These are phyloP conservation scores for Cercospora zeina DNA, from an alignment of 2,329 filamentous ascomycete genomes.

Conservation along the genomic window DNA sequence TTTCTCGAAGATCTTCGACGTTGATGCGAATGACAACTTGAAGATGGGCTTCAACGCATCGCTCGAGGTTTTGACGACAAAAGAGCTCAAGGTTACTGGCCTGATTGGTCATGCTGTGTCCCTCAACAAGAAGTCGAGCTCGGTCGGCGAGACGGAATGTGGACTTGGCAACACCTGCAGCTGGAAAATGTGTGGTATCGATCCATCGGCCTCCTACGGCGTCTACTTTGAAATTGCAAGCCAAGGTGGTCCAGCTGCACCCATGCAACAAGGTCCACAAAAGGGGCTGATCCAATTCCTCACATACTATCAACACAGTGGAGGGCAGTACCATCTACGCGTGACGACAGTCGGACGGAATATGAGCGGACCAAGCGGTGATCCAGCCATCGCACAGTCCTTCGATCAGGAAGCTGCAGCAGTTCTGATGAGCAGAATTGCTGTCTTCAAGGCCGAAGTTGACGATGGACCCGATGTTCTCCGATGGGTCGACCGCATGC, in stretches of 20 bases:
- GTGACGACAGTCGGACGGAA: slow-evolving; percentile 92
- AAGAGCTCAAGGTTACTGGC: slow-evolving; percentile 96
- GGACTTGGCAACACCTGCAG: slow-evolving; percentile 98
- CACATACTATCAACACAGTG: slow-evolving; percentile 97
- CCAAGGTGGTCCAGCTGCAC: slow-evolving; percentile 73
- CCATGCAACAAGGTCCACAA: slow-evolving; percentile 82
- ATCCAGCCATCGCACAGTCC: slow-evolving; percentile 91
- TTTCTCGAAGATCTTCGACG: slow-evolving; percentile 94
- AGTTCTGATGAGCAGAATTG: slow-evolving; percentile 98
- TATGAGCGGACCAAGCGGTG: slow-evolving; percentile 87
- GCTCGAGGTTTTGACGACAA: slow-evolving; percentile 92
- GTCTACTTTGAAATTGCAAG: slow-evolving; percentile 97
- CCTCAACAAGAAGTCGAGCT: slow-evolving; percentile 95
- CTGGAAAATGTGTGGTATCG: slow-evolving; percentile 99
- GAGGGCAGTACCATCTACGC: slow-evolving; percentile 90
- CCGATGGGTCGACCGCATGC: slow-evolving; percentile 97
- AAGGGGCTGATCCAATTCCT: slow-evolving; percentile 97
- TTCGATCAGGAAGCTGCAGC: slow-evolving; percentile 98
- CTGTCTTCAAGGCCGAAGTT: slow-evolving; percentile 97
- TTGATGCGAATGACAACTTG: slow-evolving; percentile 90
- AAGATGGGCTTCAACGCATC: slow-evolving; percentile 98
- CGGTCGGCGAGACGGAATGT: slow-evolving; percentile 95
- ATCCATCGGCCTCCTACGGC: slow-evolving; percentile 88
- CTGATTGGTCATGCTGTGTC: slow-evolving; percentile 96
- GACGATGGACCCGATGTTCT: slow-evolving; percentile 98